These are phyloP conservation scores for Rhodomyrtus psidioides DNA, from an alignment of 441 rosid species.

Conservation along the genomic window DNA sequence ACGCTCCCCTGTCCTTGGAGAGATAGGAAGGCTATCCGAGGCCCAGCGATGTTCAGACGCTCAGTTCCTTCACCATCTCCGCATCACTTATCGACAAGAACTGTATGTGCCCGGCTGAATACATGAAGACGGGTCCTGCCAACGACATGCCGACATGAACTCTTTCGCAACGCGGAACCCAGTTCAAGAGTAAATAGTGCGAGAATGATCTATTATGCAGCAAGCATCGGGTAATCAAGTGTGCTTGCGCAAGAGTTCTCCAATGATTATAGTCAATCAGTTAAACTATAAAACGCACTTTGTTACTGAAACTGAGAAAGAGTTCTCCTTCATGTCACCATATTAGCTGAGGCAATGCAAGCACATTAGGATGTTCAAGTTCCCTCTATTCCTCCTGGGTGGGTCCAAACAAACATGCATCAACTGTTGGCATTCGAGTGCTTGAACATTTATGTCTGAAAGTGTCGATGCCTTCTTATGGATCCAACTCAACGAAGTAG, in stretches of 20 bases:
- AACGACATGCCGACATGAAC: neutral
- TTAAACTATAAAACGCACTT: neutral
- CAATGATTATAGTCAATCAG: too few relatives aligned
- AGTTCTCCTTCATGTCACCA: neutral
- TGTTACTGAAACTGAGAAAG: neutral
- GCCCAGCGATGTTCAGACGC: slow-evolving; percentile 18
- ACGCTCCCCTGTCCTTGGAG: slow-evolving; percentile 26
- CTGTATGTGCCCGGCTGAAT: slow-evolving; percentile 28
- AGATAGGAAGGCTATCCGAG: slow-evolving; percentile 41
- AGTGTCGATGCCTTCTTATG: neutral
- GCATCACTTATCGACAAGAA: slow-evolving; percentile 20
- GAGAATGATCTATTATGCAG: neutral
- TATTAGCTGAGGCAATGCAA: neutral
- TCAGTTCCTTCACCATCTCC: slow-evolving; percentile 34
- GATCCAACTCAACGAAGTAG: neutral
- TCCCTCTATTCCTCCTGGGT: neutral
- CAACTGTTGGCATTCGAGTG: neutral
- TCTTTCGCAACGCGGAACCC: too few relatives aligned
- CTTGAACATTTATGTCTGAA: neutral
- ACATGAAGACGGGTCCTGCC: slow-evolving; percentile 31
- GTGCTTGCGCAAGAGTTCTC: too few relatives aligned
- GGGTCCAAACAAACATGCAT: neutral
- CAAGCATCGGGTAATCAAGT: neutral
- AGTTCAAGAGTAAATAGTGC: neutral
- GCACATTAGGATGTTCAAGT: neutral